Evolutionary conservation across 345 rosid species (phyloP).

Genomic region (Hibiscus syriacus): DNA sequence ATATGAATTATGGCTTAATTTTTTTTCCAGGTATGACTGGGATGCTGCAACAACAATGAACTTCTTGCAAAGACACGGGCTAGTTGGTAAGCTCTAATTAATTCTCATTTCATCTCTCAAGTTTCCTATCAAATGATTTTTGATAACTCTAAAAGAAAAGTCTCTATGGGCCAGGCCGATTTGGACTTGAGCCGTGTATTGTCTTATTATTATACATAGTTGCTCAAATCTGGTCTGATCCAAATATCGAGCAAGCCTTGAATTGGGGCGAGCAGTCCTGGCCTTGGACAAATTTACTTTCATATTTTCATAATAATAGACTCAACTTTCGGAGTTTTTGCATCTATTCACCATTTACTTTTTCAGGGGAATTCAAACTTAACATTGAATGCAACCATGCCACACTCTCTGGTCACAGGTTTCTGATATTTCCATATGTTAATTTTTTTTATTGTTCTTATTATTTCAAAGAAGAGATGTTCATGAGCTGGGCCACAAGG

Average conservation of each 20-base stretch:
- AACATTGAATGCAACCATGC: constrained; percentile 96
- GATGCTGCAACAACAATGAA: constrained; percentile 93
- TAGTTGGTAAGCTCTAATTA: constrained; percentile 32
- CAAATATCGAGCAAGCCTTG: no score
- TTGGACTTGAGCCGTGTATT: neutral
- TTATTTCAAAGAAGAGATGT: neutral
- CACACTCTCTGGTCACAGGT: constrained; percentile 91
- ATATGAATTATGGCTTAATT: neutral
- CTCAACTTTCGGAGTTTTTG: neutral
- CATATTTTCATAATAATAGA: neutral
- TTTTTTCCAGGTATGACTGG: constrained; percentile 68
- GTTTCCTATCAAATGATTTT: neutral
- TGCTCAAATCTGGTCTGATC: neutral
- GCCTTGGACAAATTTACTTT: no score
- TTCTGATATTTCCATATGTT: neutral
- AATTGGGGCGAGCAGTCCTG: no score
- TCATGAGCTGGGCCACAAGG: neutral
- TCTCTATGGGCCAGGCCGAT: no score
- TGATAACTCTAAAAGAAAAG: neutral
- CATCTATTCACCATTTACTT: neutral
- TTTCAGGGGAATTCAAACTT: constrained; percentile 64
- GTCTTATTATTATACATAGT: no score
- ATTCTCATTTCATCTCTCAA: neutral
- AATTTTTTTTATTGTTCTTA: neutral
- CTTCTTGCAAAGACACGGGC: constrained; percentile 79